Evolutionary conservation across 2,329 filamentous ascomycete genomes (phyloP).

Genomic region (Aureobasidium sp.): DNA sequence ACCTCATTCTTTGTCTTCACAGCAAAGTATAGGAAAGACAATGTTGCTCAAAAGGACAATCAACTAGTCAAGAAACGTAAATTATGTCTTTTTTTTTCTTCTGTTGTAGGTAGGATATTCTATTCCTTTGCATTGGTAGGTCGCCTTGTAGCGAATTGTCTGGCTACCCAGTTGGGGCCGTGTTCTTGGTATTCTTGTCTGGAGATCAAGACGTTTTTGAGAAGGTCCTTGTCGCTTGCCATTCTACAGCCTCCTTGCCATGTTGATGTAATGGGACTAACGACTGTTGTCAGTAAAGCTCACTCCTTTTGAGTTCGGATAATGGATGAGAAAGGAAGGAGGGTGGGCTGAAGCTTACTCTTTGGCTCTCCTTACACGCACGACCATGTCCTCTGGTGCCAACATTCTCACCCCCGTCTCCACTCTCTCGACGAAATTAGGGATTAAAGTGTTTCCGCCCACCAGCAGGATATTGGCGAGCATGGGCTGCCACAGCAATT

Average conservation of each 20-base stretch:
- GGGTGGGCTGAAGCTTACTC: constrained; percentile 33
- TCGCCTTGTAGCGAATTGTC: constrained; percentile 19
- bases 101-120: no score
- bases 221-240: constrained; percentile 55
- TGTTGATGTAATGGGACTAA: constrained; percentile 60
- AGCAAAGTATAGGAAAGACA: no score
- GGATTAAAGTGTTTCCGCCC: constrained; percentile 72
- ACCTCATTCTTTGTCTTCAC: no score
- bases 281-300: no score
- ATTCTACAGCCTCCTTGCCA: constrained; percentile 81
- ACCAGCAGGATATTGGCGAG: constrained; percentile 83
- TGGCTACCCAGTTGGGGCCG: constrained; percentile 41
- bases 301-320: neutral
- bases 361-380: constrained; percentile 60
- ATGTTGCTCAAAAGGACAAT: no score
- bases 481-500: constrained; percentile 75
- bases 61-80: no score
- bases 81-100: no score
- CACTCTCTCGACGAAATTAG: constrained; percentile 73
- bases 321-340: neutral
- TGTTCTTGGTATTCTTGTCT: constrained; percentile 86
- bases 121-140: neutral
- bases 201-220: constrained; percentile 66
- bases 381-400: constrained; percentile 59
- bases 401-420: constrained; percentile 23